A percentile compares a stretch with the other conserved stretches of the same genome.
Evolutionary conservation across 2,329 filamentous ascomycete genomes (phyloP).

Genomic region (Fusarium burgessii): DNA sequence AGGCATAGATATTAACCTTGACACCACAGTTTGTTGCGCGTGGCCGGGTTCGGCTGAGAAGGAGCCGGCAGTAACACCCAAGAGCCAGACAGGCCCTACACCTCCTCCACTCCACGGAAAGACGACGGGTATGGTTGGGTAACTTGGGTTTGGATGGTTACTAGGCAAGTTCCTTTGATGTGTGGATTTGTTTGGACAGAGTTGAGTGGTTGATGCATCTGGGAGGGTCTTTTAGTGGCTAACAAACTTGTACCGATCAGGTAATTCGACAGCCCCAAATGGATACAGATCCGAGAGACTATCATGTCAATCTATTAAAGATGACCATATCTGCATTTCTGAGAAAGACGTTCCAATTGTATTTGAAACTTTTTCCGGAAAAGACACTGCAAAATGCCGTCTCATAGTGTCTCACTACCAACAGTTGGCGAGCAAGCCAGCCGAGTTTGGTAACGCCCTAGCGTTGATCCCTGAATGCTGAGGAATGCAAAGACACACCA

Average conservation of each 20-base stretch:
- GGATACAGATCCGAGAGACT: slow-evolving; percentile 4
- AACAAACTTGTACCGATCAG: slow-evolving; percentile 30
- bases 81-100: slow-evolving; percentile 4
- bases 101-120: slow-evolving; percentile 6
- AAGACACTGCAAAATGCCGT: slow-evolving; percentile 14
- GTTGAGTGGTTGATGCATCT: slow-evolving; percentile 7
- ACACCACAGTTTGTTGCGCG: slow-evolving; percentile 27
- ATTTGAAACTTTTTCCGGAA: slow-evolving; percentile 32
- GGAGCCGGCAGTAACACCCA: background rate
- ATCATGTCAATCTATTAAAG: slow-evolving; percentile 7
- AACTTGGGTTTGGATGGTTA: background rate
- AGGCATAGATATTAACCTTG: slow-evolving; percentile 12
- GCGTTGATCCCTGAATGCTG: slow-evolving; percentile 32
- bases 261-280: slow-evolving; percentile 27
- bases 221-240: slow-evolving; percentile 29
- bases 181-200: slow-evolving; percentile 21
- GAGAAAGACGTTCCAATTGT: slow-evolving; percentile 15
- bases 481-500: slow-evolving; percentile 37
- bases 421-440: slow-evolving; percentile 28
- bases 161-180: slow-evolving; percentile 7
- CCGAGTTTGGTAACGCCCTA: slow-evolving; percentile 35
- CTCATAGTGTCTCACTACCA: slow-evolving; percentile 29
- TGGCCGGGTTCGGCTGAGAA: slow-evolving; percentile 41
- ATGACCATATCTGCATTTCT: slow-evolving; percentile 30
- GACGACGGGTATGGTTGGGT: slow-evolving; percentile 22